phyloP scores from a whole-genome alignment of 2,329 filamentous ascomycete species.

The Corynespora cassiicola region DNA sequence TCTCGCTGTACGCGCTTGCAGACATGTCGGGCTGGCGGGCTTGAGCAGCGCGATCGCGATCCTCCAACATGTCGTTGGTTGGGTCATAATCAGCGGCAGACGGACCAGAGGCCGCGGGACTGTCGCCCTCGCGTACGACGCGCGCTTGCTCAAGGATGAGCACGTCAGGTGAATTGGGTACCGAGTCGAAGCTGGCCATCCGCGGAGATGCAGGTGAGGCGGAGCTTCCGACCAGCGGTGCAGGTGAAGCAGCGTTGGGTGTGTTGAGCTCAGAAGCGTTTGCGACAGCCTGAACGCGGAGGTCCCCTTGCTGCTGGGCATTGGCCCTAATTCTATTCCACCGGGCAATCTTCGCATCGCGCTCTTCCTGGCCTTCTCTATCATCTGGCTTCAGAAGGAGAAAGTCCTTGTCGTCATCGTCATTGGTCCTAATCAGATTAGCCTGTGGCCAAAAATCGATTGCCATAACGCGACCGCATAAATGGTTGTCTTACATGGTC shows the following conservation, averaged over 20 bases:
- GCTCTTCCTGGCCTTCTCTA: too few species aligned
- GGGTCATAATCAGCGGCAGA: slow-evolving; percentile 96
- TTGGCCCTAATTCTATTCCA: too few species aligned
- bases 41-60: slow-evolving; percentile 73
- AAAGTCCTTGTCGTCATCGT: too few species aligned
- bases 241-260: slow-evolving; percentile 54
- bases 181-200: slow-evolving; percentile 44
- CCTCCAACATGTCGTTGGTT: slow-evolving; percentile 85
- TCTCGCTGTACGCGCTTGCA: slow-evolving; percentile 65
- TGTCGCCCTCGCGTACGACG: slow-evolving; percentile 42
- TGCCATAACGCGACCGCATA: too few species aligned
- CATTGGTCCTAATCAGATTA: too few species aligned
- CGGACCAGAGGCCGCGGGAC: slow-evolving; percentile 65
- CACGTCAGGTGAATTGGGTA: slow-evolving; percentile 47
- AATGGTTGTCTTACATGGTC: too few species aligned
- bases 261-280: slow-evolving; percentile 65
- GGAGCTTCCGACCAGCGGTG: slow-evolving; percentile 37
- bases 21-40: slow-evolving; percentile 51
- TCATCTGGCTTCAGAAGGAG: too few species aligned
- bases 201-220: slow-evolving; percentile 46
- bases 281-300: too few species aligned
- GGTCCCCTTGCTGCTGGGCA: too few species aligned
- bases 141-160: slow-evolving; percentile 50
- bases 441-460: too few species aligned
- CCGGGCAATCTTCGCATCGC: too few species aligned